A percentile compares a stretch with the other conserved stretches of the same genome.
Evolutionary conservation across 1,284 basidiomycete species (phyloP).

Genomic region (Melanopsichium pennsylvanicum): DNA sequence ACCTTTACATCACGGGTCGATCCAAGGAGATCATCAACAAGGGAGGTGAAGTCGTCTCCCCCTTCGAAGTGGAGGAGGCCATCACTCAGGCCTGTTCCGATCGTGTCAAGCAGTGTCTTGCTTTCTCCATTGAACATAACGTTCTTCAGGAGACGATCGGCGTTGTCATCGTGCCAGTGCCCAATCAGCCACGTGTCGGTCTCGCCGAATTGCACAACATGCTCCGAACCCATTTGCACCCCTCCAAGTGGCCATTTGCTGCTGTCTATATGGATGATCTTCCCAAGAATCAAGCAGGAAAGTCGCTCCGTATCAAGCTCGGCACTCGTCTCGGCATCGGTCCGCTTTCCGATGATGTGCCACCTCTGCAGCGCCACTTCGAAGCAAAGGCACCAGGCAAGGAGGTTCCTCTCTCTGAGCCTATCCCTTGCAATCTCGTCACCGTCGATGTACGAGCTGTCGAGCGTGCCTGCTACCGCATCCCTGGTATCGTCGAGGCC

Average conservation of each 20-base stretch:
- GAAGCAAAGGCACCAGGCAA: conserved; percentile 64
- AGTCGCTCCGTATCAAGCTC: conserved; percentile 66
- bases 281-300: conserved; percentile 65
- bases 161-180: conserved; percentile 64
- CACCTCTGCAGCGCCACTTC: conserved; percentile 64
- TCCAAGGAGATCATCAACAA: conserved; percentile 67
- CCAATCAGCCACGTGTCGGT: conserved; percentile 64
- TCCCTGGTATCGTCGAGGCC: conserved; percentile 64
- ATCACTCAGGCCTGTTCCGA: conserved; percentile 63
- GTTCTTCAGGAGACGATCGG: conserved; percentile 66
- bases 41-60: conserved; percentile 65
- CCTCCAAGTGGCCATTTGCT: conserved; percentile 65
- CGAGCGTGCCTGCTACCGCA: conserved; percentile 65
- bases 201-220: conserved; percentile 64
- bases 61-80: conserved; percentile 66
- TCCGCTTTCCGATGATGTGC: conserved; percentile 63
- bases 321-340: conserved; percentile 63
- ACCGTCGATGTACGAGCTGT: conserved; percentile 64
- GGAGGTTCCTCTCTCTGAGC: conserved; percentile 61
- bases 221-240: conserved; percentile 63
- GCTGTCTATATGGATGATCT: conserved; percentile 66
- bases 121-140: conserved; percentile 65
- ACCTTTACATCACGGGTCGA: conserved; percentile 65
- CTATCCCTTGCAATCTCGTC: conserved; percentile 64
- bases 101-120: conserved; percentile 64